Evolutionary conservation across 768 basidiomycete species (phyloP), one percentile per base, ranked within the genome.

Genomic region (Hericium coralloides): DNA sequence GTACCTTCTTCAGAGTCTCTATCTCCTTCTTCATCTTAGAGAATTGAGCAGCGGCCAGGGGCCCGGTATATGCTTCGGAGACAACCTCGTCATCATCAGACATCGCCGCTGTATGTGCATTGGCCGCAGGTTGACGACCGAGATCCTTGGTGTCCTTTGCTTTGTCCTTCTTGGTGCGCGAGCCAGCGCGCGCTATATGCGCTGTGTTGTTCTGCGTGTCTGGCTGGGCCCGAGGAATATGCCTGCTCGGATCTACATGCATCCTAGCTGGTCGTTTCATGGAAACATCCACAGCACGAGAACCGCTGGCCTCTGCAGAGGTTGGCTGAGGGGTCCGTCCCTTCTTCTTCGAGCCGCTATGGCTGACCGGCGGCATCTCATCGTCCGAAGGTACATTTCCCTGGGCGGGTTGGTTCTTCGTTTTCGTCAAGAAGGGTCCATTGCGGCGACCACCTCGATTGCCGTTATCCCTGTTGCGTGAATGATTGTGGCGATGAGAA

Each of bases 21-120:
- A 85, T 63, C 60, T 89, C 84, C 37, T 73, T 76, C 66, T 74
- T 80, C 68, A 85, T 67, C 38, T 73, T 74, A n/a, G 78, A 77
- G 54, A 75, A 75, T 63, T 84, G 82, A 12, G 77, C 73, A 12
- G 69, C 64, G 5, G 78, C 74, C 58, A 77, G 58, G 8, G 76
- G 67, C 0, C 76, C 76, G 43, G 43, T 60, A 26, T 65, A 68
- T 12, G 65, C 68, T 14, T 57, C 54, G 9, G 55, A 20, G 14
- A 20, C 59, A 25, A 14, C 37, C 38, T 62, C 61, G 17, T 60
- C 61, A 15, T 54, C 39, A 7, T 58, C 54, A 37, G 59, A 55
- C 25, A 38, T 26, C 9, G 51, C 55, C 23, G 38, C 18, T 2
- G 22, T 20, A 41, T 31, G 43, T 43, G 52, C 17, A 31, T 47